These are phyloP conservation scores for Geranium brycei DNA, from an alignment of 345 rosid species.

Conservation along the genomic window DNA sequence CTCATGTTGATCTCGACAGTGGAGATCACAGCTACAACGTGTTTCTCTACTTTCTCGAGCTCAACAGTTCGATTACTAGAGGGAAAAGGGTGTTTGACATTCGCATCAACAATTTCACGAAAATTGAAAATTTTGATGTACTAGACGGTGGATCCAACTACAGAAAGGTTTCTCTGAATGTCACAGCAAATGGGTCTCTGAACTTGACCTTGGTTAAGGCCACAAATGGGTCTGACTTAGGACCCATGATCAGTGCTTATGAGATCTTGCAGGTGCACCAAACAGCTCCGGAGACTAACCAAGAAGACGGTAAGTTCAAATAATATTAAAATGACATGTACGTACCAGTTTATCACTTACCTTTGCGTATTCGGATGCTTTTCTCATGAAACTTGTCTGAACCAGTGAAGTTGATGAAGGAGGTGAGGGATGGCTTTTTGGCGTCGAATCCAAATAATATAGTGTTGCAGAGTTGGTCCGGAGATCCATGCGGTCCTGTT, in stretches of 20 bases:
- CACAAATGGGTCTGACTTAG: slow-evolving; percentile 23
- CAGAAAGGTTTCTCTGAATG: slow-evolving; percentile 17
- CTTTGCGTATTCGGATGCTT: background rate
- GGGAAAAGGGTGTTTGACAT: slow-evolving; percentile 45
- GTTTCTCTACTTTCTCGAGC: slow-evolving; percentile 60
- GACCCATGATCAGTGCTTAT: slow-evolving; percentile 54
- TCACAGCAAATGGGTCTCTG: slow-evolving; percentile 30
- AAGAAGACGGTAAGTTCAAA: slow-evolving; percentile 30
- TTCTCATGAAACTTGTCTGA: slow-evolving; percentile 1
- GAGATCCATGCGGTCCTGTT: slow-evolving; percentile 53
- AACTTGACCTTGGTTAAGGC: slow-evolving; percentile 44
- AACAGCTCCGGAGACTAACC: slow-evolving; percentile 22
- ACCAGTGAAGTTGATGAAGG: slow-evolving; percentile 27
- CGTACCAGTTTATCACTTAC: background rate
- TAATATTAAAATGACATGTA: background rate
- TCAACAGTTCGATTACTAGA: slow-evolving; percentile 16
- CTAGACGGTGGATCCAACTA: slow-evolving; percentile 25
- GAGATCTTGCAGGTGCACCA: slow-evolving; percentile 39
- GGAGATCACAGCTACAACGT: slow-evolving; percentile 27
- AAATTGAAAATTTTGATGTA: slow-evolving; percentile 24
- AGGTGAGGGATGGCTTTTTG: slow-evolving; percentile 24
- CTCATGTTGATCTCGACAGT: slow-evolving; percentile 17
- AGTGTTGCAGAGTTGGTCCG: slow-evolving; percentile 40
- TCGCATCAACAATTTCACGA: slow-evolving; percentile 26
- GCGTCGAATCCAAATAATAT: slow-evolving; percentile 13